These are phyloP conservation scores for Abelmoschus esculentus DNA, from an alignment of 345 rosid genomes.

Conservation along the genomic window DNA sequence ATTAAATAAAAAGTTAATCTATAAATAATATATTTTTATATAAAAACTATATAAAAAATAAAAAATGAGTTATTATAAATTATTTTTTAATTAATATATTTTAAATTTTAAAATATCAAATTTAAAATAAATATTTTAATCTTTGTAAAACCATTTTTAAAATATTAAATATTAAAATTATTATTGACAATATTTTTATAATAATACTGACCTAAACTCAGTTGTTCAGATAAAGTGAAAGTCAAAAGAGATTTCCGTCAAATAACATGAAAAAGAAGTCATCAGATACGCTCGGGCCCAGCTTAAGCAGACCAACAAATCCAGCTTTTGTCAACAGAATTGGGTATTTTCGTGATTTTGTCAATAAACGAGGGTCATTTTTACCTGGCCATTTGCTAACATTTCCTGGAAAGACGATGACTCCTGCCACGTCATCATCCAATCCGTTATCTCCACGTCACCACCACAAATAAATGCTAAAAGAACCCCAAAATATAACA, in stretches of 20 bases:
- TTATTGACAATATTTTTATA: too few relatives aligned
- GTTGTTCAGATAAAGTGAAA: too few relatives aligned
- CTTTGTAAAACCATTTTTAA: too few relatives aligned
- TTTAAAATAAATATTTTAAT: too few relatives aligned
- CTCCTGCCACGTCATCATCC: slow-evolving; percentile 33
- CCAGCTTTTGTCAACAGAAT: background rate
- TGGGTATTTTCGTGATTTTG: slow-evolving; percentile 1
- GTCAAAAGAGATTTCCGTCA: background rate
- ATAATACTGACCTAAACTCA: too few relatives aligned
- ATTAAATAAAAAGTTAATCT: too few relatives aligned
- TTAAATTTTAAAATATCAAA: too few relatives aligned
- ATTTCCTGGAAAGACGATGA: slow-evolving; percentile 14
- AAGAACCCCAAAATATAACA: background rate
- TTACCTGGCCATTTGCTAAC: slow-evolving; percentile 11
- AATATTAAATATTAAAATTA: too few relatives aligned
- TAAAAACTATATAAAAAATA: too few relatives aligned
- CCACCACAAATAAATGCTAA: background rate
- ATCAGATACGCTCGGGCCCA: background rate
- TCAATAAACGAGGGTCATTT: background rate
- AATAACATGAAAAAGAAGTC: background rate
- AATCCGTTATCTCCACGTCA: slow-evolving; percentile 42
- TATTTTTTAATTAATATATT: too few relatives aligned
- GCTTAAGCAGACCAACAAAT: background rate
- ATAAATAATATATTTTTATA: too few relatives aligned
- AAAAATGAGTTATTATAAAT: too few relatives aligned